These are phyloP conservation scores for Chaetomium tenue DNA, from an alignment of 495 filamentous ascomycete genomes.

Conservation along the genomic window DNA sequence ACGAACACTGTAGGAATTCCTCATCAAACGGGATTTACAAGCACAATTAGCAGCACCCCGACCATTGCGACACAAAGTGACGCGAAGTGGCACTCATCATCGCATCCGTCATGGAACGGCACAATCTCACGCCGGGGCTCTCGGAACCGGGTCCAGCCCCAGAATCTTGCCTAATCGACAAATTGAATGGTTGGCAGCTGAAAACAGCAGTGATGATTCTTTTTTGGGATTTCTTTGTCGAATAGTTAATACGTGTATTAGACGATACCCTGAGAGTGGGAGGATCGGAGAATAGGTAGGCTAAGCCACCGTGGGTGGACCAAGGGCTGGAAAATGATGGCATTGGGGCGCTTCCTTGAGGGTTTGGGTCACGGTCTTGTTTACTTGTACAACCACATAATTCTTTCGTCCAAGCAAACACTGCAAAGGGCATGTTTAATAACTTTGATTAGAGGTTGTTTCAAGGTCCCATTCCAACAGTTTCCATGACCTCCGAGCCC, in stretches of 20 bases:
- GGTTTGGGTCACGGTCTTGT: too few species aligned
- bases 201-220: too few species aligned
- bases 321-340: conserved; percentile 36
- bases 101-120: conserved; percentile 42
- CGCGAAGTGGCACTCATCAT: conserved; percentile 41
- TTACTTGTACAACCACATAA: too few species aligned
- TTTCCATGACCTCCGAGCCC: too few species aligned
- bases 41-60: conserved; percentile 19
- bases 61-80: conserved; percentile 32
- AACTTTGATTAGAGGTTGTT: too few species aligned
- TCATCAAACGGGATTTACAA: conserved; percentile 11
- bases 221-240: background rate
- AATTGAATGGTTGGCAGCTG: too few species aligned
- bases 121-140: conserved; percentile 27
- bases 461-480: too few species aligned
- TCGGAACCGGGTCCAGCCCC: conserved; percentile 15
- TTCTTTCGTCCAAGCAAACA: too few species aligned
- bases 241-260: background rate
- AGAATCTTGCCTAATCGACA: too few species aligned
- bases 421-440: too few species aligned
- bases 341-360: background rate
- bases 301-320: conserved; percentile 26
- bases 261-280: background rate
- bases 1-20: background rate
- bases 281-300: background rate